These are phyloP conservation scores for Psidium guajava DNA, from an alignment of 345 rosid genomes.

Conservation along the genomic window DNA sequence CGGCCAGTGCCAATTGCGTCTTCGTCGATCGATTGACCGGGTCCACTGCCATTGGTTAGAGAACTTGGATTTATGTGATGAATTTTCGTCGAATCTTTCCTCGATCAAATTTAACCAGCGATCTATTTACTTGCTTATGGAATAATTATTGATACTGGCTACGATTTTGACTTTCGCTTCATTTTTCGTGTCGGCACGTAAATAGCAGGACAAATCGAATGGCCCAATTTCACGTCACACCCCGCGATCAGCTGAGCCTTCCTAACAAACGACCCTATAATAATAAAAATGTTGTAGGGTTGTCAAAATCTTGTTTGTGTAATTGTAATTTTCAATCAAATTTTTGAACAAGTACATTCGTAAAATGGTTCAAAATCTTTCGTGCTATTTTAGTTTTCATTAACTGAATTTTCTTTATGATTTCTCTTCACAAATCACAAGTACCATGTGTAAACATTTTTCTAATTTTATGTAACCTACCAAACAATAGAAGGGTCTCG, in stretches of 20 bases:
- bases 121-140: not conserved
- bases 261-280: not conserved
- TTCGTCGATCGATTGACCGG: not conserved
- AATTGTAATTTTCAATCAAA: no score
- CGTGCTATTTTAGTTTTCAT: not conserved
- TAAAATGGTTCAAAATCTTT: not conserved
- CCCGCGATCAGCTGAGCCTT: not conserved
- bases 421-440: not conserved
- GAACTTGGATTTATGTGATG: not conserved
- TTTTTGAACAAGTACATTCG: not conserved
- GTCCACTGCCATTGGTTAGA: not conserved
- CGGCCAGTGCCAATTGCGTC: not conserved
- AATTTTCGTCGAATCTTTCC: not conserved
- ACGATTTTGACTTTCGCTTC: not conserved
- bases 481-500: no score
- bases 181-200: not conserved
- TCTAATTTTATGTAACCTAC: no score
- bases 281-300: not conserved
- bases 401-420: not conserved
- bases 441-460: not conserved
- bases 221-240: not conserved
- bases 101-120: not conserved
- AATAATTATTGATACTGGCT: not conserved
- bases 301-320: no score
- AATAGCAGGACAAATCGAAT: not conserved